Evolutionary conservation across 257 asterid species (phyloP), one percentile per base, ranked within the genome.

Genomic region (Nicotiana benthamiana): DNA sequence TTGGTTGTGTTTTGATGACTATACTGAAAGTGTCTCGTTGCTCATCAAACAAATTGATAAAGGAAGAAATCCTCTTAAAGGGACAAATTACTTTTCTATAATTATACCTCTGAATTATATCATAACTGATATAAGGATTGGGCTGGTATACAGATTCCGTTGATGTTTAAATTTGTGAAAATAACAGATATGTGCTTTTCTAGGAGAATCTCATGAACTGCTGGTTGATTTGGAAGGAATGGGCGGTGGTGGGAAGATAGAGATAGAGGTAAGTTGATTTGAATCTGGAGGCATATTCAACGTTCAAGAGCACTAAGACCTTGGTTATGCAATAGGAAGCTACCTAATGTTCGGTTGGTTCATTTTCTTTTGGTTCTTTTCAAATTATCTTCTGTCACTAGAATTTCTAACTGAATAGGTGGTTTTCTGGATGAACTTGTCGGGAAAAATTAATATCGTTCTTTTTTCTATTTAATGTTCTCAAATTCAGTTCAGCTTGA

Each of bases 231-330:
- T 96, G 90, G 98, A 92, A 90, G 99, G 99, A 79, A 96, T 96
- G 97, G 99, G 97, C 83, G 97, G 97, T 90, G 99, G 99, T 86
- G 99, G 98, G 82, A 92, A 91, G 91, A 84, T 96, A 89, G 89
- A 90, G 85, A 83, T 96, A 76, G 98, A 94, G 98, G 98, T 92
- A 84, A 83, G 92, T 87, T 83, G 79, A 83, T 48, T 70, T 9
- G 43, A 74, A 48, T 74, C 43, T 74, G 62, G 52, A 36, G 60
- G 15, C 75, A 53, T 79, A 76, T 67, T 66, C 46, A 70, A 63
- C 34, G 74, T 51, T 66, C 15, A 54, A 79, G 22, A 36, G 54
- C 26, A 24, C 43, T 24, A 74, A 0, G 61, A 26, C 79, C 77
- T 43, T 72, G 22, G 7, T 72, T 72, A 72, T 72, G 36, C 52